These are phyloP conservation scores for Tilletiopsis washingtonensis DNA, from an alignment of 1,284 basidiomycete genomes.

Conservation along the genomic window DNA sequence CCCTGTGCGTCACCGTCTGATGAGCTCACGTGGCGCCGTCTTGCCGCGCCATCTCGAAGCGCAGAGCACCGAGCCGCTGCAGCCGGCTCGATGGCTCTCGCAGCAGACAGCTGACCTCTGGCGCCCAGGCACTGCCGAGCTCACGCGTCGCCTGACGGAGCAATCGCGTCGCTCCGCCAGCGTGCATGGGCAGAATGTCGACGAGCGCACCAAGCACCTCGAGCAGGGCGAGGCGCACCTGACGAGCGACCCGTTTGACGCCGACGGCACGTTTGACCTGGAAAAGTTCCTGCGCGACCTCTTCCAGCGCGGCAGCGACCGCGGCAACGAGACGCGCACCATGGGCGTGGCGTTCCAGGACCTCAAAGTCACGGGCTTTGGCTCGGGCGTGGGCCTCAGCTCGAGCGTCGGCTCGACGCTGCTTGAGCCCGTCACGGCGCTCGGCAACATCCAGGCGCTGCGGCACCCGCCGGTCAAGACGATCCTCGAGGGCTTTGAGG, in stretches of 20 bases:
- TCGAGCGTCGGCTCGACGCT: slow-evolving; percentile 19
- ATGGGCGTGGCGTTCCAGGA: slow-evolving; percentile 4
- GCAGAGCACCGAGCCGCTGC: too few relatives aligned
- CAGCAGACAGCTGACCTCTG: neutral
- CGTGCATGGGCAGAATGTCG: slow-evolving; percentile 4
- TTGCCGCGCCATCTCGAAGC: too few relatives aligned
- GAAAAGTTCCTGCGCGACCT: slow-evolving; percentile 39
- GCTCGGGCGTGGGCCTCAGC: neutral
- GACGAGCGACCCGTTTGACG: slow-evolving; percentile 31
- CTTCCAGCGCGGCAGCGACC: slow-evolving; percentile 27
- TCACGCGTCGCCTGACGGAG: slow-evolving; percentile 21
- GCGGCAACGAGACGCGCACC: slow-evolving; percentile 24
- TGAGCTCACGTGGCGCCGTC: too few relatives aligned
- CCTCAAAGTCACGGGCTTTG: slow-evolving; percentile 2
- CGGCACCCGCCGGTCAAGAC: slow-evolving; percentile 3
- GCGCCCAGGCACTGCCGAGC: slow-evolving; percentile 14
- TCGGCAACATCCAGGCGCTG: neutral
- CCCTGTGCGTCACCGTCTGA: too few relatives aligned
- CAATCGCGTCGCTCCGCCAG: slow-evolving; percentile 5
- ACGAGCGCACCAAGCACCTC: slow-evolving; percentile 2
- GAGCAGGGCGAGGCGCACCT: slow-evolving; percentile 6
- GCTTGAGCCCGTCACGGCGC: slow-evolving; percentile 12
- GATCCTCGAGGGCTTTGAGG: slow-evolving; percentile 29
- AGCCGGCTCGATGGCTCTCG: neutral
- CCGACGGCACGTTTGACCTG: slow-evolving; percentile 45